Base-by-base conservation (phyloP, 345 rosid species). In the Anastatica hierochuntica region DNA sequence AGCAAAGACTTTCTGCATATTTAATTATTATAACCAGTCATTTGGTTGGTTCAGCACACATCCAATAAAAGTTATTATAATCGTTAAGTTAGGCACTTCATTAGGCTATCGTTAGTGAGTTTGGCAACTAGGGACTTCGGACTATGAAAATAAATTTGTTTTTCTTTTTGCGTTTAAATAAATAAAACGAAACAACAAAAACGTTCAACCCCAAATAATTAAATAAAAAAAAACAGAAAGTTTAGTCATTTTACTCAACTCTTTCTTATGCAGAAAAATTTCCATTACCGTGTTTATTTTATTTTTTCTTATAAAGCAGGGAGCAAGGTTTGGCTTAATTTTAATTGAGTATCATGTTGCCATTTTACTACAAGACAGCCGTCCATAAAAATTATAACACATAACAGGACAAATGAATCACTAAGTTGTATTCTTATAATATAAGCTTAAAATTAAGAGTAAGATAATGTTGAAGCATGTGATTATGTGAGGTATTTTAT, bases 321-420 rank as follows among this genome's bases (percentile, higher is more conserved):
- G 63, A 51, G 49, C 69, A 64, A 49, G 70, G 58, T 65, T 65
- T 65, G 63, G 57, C 70, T 41, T 56, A 24, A 31, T 44, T 49
- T 42, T n/a, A 35, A 11, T 57, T 19, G 29, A 26, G 6, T 18
- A 56, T 49, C 15, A 49, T 50, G 19, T 27, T 18, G 37, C 33
- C 3, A 26, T 15, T 17, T 42, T 42, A 49, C 42, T 8, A 52
- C 27, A 14, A 29, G 3, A 24, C 10, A 11, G 12, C 60, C 35
- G 60, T 53, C 54, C 48, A 3, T 6, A n/a, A n/a, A 38, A 20
- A 27, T 6, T 6, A 10, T 23, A 62, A 14, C 49, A 63, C 56
- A 63, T 46, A 56, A 49, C 45, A 56, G 26, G 43, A 56, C 46
- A 56, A 35, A 49, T 26, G 53, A 18, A 14, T 26, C 47, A 49